phyloP scores from a whole-genome alignment of 257 asterid species.

The Echium plantagineum region DNA sequence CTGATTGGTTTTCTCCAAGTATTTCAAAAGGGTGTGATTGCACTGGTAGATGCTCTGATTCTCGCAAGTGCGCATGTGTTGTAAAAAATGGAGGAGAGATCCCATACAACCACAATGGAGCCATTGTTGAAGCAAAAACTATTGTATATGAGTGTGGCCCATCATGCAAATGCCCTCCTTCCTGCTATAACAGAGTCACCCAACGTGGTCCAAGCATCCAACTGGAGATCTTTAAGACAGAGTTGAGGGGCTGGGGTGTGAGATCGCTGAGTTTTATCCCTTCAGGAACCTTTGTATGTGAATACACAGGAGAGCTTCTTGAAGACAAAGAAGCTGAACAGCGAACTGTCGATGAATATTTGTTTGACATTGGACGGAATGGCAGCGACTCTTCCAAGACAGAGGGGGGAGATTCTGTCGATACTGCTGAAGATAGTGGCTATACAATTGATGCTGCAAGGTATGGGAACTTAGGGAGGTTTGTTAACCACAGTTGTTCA shows the following conservation, averaged over 20 bases:
- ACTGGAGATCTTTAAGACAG: slow-evolving; percentile 36
- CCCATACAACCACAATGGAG: slow-evolving; percentile 36
- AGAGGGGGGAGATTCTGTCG: slow-evolving; percentile 5
- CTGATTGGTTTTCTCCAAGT: slow-evolving; percentile 16
- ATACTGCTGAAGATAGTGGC: slow-evolving; percentile 10
- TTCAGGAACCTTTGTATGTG: slow-evolving; percentile 43
- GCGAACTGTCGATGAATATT: slow-evolving; percentile 14
- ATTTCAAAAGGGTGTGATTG: slow-evolving; percentile 28
- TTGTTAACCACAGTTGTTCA: slow-evolving; percentile 30
- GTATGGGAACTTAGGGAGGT: slow-evolving; percentile 47
- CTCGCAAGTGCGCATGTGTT: slow-evolving; percentile 21
- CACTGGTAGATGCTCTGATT: slow-evolving; percentile 29
- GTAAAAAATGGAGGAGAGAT: slow-evolving; percentile 38
- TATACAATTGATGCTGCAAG: slow-evolving; percentile 26
- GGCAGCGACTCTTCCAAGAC: slow-evolving; percentile 7
- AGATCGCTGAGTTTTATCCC: slow-evolving; percentile 26
- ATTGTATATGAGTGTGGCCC: slow-evolving; percentile 45
- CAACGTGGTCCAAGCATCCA: slow-evolving; percentile 28
- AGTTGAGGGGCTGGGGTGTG: slow-evolving; percentile 41
- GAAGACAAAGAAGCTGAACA: slow-evolving; percentile 16
- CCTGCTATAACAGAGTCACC: slow-evolving; percentile 40
- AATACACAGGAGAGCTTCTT: slow-evolving; percentile 34
- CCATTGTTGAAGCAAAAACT: slow-evolving; percentile 9
- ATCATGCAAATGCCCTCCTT: slow-evolving; percentile 39
- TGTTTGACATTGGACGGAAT: slow-evolving; percentile 12